phyloP scores from a whole-genome alignment of 331 rosid genomes.

The Arachis monticola region DNA sequence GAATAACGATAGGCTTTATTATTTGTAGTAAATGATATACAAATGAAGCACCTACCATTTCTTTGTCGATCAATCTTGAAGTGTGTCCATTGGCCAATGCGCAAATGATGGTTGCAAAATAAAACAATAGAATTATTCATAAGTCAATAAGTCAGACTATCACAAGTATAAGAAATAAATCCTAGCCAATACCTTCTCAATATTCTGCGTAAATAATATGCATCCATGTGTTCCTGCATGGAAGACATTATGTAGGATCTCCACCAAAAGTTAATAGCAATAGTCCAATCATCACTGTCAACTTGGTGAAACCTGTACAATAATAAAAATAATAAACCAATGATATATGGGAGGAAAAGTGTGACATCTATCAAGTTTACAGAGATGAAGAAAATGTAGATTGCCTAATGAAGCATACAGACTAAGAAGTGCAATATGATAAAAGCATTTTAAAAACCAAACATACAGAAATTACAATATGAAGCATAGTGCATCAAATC shows the following conservation, averaged over 20 bases:
- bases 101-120: slow-evolving; percentile 42
- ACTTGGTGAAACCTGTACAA: slow-evolving; percentile 89
- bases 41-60: slow-evolving; percentile 68
- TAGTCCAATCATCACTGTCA: slow-evolving; percentile 87
- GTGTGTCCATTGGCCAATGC: slow-evolving; percentile 41
- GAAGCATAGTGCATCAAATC: slow-evolving; percentile 19
- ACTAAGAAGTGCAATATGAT: slow-evolving; percentile 10
- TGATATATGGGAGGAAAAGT: slow-evolving; percentile 10
- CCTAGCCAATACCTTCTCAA: slow-evolving; percentile 71
- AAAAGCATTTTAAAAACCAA: slow-evolving; percentile 26
- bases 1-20: slow-evolving; percentile 3
- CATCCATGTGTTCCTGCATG: slow-evolving; percentile 94
- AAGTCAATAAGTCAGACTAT: slow-evolving; percentile 63
- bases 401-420: neutral
- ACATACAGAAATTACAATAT: slow-evolving; percentile 9
- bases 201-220: slow-evolving; percentile 82
- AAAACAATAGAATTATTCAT: slow-evolving; percentile 42
- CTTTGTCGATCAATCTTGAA: slow-evolving; percentile 79
- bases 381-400: slow-evolving; percentile 13
- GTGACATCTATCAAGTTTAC: slow-evolving; percentile 7
- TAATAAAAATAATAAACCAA: slow-evolving; percentile 15
- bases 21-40: slow-evolving; percentile 19
- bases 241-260: slow-evolving; percentile 63
- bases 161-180: slow-evolving; percentile 29
- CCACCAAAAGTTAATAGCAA: slow-evolving; percentile 99